Percentiles rank a stretch among this genome's conserved stretches.
Evolutionary conservation across 163 green algal genomes (phyloP).

Genomic region (Prototheca stagnorum): DNA sequence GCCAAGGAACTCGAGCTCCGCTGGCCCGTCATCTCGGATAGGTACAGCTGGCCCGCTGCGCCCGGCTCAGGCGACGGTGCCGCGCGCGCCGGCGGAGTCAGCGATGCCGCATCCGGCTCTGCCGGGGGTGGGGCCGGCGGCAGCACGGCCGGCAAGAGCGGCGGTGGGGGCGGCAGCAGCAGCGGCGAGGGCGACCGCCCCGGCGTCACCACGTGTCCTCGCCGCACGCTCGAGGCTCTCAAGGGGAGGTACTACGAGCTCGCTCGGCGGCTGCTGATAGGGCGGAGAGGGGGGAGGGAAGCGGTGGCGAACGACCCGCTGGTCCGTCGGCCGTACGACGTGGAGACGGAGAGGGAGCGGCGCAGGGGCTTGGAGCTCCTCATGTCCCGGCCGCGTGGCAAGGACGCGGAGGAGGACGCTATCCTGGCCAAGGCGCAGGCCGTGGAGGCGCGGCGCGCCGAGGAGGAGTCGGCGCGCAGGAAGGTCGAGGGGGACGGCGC

Average conservation of each 20-base stretch:
- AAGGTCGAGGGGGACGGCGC: background rate
- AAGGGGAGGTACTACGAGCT: slow-evolving; percentile 87
- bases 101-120: background rate
- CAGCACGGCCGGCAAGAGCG: no score
- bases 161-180: no score
- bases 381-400: slow-evolving; percentile 27
- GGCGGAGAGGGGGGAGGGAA: slow-evolving; percentile 30
- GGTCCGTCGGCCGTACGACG: slow-evolving; percentile 39
- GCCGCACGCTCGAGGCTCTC: slow-evolving; percentile 74
- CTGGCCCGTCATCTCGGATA: slow-evolving; percentile 72
- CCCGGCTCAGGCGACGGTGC: background rate
- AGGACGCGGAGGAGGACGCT: slow-evolving; percentile 12
- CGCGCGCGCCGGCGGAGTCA: background rate
- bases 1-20: slow-evolving; percentile 63
- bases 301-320: slow-evolving; percentile 32
- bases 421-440: background rate
- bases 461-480: slow-evolving; percentile 7
- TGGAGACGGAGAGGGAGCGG: slow-evolving; percentile 37
- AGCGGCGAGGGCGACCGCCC: no score
- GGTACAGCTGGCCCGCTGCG: slow-evolving; percentile 34
- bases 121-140: no score
- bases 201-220: no score
- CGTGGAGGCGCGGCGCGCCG: background rate
- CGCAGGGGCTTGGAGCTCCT: slow-evolving; percentile 48
- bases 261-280: slow-evolving; percentile 37